Base-by-base conservation (phyloP, 371 early-diverging fungal species). In the Mortierella sp. region DNA sequence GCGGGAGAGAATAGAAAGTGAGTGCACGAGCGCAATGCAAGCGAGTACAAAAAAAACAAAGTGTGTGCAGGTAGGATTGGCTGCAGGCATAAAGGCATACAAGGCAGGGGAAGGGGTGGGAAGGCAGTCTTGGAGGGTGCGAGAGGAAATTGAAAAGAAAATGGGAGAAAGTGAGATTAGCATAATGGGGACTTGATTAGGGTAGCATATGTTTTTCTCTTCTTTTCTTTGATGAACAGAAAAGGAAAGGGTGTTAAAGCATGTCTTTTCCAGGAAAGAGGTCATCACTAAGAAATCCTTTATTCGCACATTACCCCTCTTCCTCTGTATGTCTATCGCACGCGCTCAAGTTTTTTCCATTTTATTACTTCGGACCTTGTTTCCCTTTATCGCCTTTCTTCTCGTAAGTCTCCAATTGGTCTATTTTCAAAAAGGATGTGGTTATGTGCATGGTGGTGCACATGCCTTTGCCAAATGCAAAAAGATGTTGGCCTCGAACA, bases 401-500 rank as follows among this genome's bases (percentile, higher is more conserved):
- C n/a, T 31, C 19, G 5, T 28, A 13, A 4, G 26, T 26, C 26
- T 55, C 24, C 54, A 54, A 38, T 38, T 38, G 42, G 42, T 38
- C 42, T 38, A 38, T 38, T 38, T 38, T 38, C 42, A 5, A 38
- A 38, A 34, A 8, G 63, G 8, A 34, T 63, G 63, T 63, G 31
- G 63, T 63, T 63, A 14, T 16, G 19, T 34, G 34, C 63, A 31
- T 34, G 7, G 19, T 63, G 63, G 19, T 63, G 63, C 63, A 63
- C 28, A 60, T 19, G 63, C 34, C 63, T 34, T 63, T 31, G 63
- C 63, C 63, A 24, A 8, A 14, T 38, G 21, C 24, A 19, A 21
- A 21, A 38, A 21, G 42, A 38, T 38, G 42, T 38, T 65, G 68
- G 68, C 42, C 68, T 65, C 68, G 68, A 65, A 65, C 68, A 65